Evolutionary conservation across 2,329 filamentous ascomycete species (phyloP), one percentile per base, ranked within the genome.

Genomic region (Aspergillus sp.): DNA sequence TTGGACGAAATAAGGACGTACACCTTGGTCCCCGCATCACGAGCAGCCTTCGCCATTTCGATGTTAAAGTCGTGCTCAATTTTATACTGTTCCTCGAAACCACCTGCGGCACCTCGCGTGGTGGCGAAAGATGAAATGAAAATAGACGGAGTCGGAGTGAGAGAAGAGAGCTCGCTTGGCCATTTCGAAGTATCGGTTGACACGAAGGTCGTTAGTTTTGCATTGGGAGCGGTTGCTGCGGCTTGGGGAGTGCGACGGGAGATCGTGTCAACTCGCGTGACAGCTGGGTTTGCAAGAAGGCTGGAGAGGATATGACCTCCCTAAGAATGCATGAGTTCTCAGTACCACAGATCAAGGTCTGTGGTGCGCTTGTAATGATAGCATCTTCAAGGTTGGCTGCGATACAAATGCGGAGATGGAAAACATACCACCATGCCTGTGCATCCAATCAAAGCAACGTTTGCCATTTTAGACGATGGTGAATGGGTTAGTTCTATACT

Each of bases 11-110:
- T 82, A 62, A 96, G 86, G 20, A 97, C 87, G 68, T 89, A 96
- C 2, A 88, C 88, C 63, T 85, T 85, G 11, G 85, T 83, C 36
- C 91, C 91, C 1, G 87, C 85, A 4, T 82, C 83, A 69, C 88
- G 90, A 43, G 93, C 91, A 0, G 89, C 86, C 59, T 83, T 82
- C 3, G 90, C 92, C 22, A 96, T 81, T 62, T 88, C 87, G 48
- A 96, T 74, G 74, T 96, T 96, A 44, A 96, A 80, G 69, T 95
- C 91, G 70, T 92, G 85, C 77, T 97, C 93, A 62, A 97, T 90
- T 70, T 90, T 89, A 78, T 91, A 89, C 76, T 97, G 93, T 60
- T 87, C 86, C 26, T 86, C 88, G 63, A 96, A 77, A 56, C 89
- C 81, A 60, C 93, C 93, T 0, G 91, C 92, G 12, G 82, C 81